Base-by-base conservation (phyloP, 129 eudicot genomes). In the Chrysanthemum lavandulifolium region DNA sequence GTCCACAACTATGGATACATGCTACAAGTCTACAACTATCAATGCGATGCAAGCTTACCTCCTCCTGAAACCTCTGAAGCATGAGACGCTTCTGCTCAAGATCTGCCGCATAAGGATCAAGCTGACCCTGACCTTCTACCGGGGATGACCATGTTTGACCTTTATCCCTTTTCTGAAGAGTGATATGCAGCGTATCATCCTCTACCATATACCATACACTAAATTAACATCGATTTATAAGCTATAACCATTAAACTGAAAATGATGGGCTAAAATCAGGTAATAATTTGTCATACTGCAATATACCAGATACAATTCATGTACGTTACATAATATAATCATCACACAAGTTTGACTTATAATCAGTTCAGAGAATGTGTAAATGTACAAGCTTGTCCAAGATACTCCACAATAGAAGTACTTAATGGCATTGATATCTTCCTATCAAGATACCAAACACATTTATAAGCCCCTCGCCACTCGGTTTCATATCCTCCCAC, bases 91-190 rank as follows among this genome's bases (percentile, higher is more conserved):
- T 94, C 85, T 94, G 97, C 64, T 94, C 98, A 33, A 86, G 75
- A 83, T 90, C 98, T 1, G 91, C 80, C 21, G 87, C 62, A 60
- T 84, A 81, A 36, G 96, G 94, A 82, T 94, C 97, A 66, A 94
- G 87, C 82, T 84, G 93, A 63, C 97, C 97, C 78, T 86, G 80
- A 61, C 98, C 98, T 73, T 83, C 76, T 68, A 94, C 90, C 23
- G 97, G 98, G 13, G 91, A 94, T 21, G 97, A 78, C 98, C 98
- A 94, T 6, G 98, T 88, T 81, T 90, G 92, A 55, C 97, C 98
- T 83, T 86, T 94, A 69, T 94, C 91, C 79, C 98, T 90, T 82
- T 94, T 94, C 78, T 88, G 91, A 75, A 94, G 68, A 27, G 98
- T 94, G 69, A 90, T 81, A 79, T 94, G 98, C 91, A 94, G 69